These are phyloP conservation scores for Suhomyces anneliseae DNA, from an alignment of 1,139 yeast genomes.

Conservation along the genomic window DNA sequence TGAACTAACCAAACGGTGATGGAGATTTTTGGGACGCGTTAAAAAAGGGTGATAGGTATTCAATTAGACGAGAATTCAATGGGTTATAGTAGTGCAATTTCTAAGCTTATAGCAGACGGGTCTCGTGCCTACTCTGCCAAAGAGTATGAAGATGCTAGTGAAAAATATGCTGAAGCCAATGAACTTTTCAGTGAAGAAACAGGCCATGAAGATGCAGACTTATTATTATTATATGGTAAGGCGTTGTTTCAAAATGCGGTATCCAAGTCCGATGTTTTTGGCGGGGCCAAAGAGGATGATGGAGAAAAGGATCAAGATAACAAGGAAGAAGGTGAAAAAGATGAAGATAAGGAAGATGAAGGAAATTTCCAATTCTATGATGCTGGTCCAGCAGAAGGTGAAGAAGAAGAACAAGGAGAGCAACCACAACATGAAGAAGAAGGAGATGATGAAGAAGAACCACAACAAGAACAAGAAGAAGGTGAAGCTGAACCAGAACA, in stretches of 20 bases:
- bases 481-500: slow-evolving; percentile 47
- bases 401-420: slow-evolving; percentile 24
- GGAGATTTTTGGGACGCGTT: too few species aligned
- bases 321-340: slow-evolving; percentile 21
- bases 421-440: slow-evolving; percentile 24
- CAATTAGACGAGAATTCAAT: slow-evolving; percentile 7
- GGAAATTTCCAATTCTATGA: slow-evolving; percentile 56
- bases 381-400: slow-evolving; percentile 51
- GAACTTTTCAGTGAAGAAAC: slow-evolving; percentile 49
- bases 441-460: slow-evolving; percentile 22
- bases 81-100: slow-evolving; percentile 35
- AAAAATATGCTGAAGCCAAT: slow-evolving; percentile 75
- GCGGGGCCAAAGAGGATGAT: slow-evolving; percentile 40
- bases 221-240: slow-evolving; percentile 74
- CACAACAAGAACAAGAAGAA: slow-evolving; percentile 8
- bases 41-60: background rate
- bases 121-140: slow-evolving; percentile 61
- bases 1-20: too few species aligned
- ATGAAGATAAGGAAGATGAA: slow-evolving; percentile 20
- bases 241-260: slow-evolving; percentile 80
- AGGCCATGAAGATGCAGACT: slow-evolving; percentile 65
- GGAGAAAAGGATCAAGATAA: slow-evolving; percentile 22
- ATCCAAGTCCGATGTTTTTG: slow-evolving; percentile 75
- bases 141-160: slow-evolving; percentile 68
- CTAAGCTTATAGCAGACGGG: slow-evolving; percentile 55